phyloP scores from a whole-genome alignment of 2,329 filamentous ascomycete species.

The Chaetomium sp. region DNA sequence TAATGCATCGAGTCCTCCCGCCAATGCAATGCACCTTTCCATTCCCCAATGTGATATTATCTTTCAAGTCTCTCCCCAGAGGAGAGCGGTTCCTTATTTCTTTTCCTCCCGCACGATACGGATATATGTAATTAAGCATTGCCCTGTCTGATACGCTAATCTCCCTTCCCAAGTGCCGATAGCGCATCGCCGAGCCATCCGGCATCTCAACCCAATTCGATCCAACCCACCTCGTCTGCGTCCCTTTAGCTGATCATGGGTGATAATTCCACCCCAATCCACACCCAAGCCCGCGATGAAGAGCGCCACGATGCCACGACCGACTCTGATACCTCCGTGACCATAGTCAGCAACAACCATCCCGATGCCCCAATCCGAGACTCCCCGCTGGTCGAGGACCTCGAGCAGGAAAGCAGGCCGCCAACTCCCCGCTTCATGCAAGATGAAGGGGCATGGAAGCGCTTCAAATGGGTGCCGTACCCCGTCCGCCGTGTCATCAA shows the following conservation, averaged over 20 bases:
- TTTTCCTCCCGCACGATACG: no score
- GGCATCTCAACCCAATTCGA: background rate
- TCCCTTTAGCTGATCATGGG: slow-evolving; percentile 24
- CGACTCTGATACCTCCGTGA: slow-evolving; percentile 22
- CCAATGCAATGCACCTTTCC: background rate
- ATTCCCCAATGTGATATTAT: background rate
- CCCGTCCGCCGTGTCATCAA: slow-evolving; percentile 52
- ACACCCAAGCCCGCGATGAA: slow-evolving; percentile 18
- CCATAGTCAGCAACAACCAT: slow-evolving; percentile 38
- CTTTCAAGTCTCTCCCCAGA: background rate
- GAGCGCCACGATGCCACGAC: slow-evolving; percentile 24
- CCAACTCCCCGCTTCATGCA: slow-evolving; percentile 64
- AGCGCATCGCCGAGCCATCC: background rate
- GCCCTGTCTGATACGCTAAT: no score
- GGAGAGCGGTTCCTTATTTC: background rate
- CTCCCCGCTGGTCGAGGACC: slow-evolving; percentile 46
- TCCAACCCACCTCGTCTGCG: no score
- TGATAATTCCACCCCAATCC: slow-evolving; percentile 20
- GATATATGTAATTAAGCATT: background rate
- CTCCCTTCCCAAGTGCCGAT: background rate
- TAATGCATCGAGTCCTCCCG: slow-evolving; percentile 1
- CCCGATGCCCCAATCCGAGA: slow-evolving; percentile 46
- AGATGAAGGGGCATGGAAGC: slow-evolving; percentile 54
- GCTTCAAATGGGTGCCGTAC: slow-evolving; percentile 62
- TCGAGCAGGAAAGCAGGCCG: slow-evolving; percentile 48